Evolutionary conservation across 371 early-diverging fungal species (phyloP).

Genomic region (Parasitella parasitica): DNA sequence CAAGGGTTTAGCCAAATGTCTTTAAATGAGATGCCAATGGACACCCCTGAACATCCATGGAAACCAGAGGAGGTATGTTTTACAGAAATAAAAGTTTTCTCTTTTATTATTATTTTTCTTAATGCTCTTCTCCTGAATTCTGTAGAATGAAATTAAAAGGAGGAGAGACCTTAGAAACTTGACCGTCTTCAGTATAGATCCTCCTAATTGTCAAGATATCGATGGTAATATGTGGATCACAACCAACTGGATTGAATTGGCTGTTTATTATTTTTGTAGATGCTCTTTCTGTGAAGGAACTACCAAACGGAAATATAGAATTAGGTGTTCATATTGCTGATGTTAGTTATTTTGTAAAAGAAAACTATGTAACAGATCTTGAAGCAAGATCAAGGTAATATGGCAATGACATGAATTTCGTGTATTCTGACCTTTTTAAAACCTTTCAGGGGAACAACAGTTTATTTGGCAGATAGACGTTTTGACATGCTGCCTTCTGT

Average conservation of each 20-base stretch:
- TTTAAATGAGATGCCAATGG: slow-evolving; percentile 69
- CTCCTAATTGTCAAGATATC: slow-evolving; percentile 91
- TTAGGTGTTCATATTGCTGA: slow-evolving; percentile 98
- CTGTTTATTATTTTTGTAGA: slow-evolving; percentile 48
- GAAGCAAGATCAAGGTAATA: slow-evolving; percentile 74
- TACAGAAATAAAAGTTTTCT: not conserved
- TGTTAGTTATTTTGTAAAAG: slow-evolving; percentile 89
- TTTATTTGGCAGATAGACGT: slow-evolving; percentile 89
- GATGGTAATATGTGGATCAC: slow-evolving; percentile 49
- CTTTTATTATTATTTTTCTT: too few species aligned
- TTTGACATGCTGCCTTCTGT: slow-evolving; percentile 98
- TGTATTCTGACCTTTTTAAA: not conserved
- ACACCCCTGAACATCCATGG: slow-evolving; percentile 60
- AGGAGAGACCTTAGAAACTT: slow-evolving; percentile 58
- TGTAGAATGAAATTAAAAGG: slow-evolving; percentile 45
- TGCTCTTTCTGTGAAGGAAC: slow-evolving; percentile 77
- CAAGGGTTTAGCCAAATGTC: slow-evolving; percentile 68
- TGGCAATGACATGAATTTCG: not conserved
- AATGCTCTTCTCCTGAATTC: too few species aligned
- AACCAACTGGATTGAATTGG: not conserved
- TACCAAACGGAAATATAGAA: slow-evolving; percentile 59
- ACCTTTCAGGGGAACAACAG: slow-evolving; percentile 80
- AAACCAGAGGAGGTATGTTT: slow-evolving; percentile 38
- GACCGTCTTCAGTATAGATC: slow-evolving; percentile 77
- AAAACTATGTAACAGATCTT: slow-evolving; percentile 78